Base-by-base conservation (phyloP, 805 yeast genomes). In the Yarrowia divulgata region DNA sequence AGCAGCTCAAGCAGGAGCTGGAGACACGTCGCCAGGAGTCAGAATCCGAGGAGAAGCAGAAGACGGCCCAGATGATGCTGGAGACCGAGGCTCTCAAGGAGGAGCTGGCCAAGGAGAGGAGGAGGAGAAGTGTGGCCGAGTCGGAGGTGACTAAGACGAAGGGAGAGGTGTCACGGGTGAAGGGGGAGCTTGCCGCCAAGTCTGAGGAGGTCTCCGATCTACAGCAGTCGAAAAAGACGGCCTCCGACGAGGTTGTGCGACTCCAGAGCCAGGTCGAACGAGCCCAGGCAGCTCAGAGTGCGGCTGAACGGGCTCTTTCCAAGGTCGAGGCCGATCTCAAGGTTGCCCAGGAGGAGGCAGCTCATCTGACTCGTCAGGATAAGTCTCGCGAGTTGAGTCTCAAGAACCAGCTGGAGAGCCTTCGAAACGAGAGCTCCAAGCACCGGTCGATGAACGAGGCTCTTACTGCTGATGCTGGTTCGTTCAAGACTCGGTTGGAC, bases 1-100 rank as follows among this genome's bases (percentile, higher is more conserved):
- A 63, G 9, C 54, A 58, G 19, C 75, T 87, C 32, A 84, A 85
- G 71, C 82, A 81, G 48, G 85, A 63, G 57, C 57, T 63, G 23
- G 68, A 48, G 39, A 40, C 45, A 3, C 45, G 68, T 8, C 35
- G 57, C 0, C 68, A 63, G 39, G 57, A 63, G 50, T 63, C 68
- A 13, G 68, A 29, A 39, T 67, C 73, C 13, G 73, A 71, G 40
- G 70, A 73, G 49, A 68, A 58, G 46, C 71, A 73, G 48, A 57
- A 70, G 39, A 62, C 69, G 9, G 66, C 73, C 54, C 72, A 74
- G 42, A 68, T 70, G 23, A 67, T 70, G 68, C 68, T 72, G 29
- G 68, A 48, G 57, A 48, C 39, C 13, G 69, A 62, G 40, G 72
- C 70, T 0, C 70, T 73, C 32, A 67, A 69, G 54, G 37, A 18